A percentile compares a stretch with the other conserved stretches of the same genome.
phyloP scores from a whole-genome alignment of 257 asterid species.

The Lantana camara region DNA sequence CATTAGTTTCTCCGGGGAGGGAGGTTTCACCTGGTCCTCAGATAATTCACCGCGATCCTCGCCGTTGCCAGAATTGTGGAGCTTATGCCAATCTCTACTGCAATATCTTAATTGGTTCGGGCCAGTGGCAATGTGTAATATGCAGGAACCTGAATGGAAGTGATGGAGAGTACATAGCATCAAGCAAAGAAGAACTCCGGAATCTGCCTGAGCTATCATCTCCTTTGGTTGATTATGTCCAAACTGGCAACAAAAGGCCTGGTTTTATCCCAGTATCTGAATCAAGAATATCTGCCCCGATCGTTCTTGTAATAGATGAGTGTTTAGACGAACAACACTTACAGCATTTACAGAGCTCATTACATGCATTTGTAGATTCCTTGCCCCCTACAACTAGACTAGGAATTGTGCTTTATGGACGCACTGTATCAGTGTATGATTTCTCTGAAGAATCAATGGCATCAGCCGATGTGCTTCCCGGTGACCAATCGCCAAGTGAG shows the following conservation, averaged over 20 bases:
- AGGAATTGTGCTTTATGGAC: constrained; percentile 84
- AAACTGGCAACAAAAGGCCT: constrained; percentile 72
- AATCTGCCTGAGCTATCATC: constrained; percentile 80
- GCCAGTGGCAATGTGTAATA: constrained; percentile 97
- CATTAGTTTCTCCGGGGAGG: constrained; percentile 82
- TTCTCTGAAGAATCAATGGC: constrained; percentile 89
- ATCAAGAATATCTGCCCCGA: constrained; percentile 77
- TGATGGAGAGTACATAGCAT: constrained; percentile 84
- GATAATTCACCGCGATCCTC: constrained; percentile 88
- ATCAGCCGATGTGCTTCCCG: constrained; percentile 90
- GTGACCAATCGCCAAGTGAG: constrained; percentile 70
- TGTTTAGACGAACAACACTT: constrained; percentile 91
- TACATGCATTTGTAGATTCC: constrained; percentile 95
- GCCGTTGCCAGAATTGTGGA: constrained; percentile 88
- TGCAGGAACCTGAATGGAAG: constrained; percentile 89
- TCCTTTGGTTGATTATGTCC: constrained; percentile 81
- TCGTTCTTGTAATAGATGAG: constrained; percentile 89
- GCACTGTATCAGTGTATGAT: constrained; percentile 83
- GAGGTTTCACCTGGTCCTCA: constrained; percentile 89
- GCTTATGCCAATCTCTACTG: constrained; percentile 89
- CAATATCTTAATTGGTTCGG: constrained; percentile 84
- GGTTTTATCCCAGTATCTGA: constrained; percentile 79
- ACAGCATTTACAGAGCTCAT: constrained; percentile 89
- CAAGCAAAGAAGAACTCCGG: constrained; percentile 77
- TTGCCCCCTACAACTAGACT: constrained; percentile 83